A percentile compares a stretch with the other conserved stretches of the same genome.
Conservation (phyloP, 2,329 filamentous ascomycete species). For the Diaporthe longicolla region DNA sequence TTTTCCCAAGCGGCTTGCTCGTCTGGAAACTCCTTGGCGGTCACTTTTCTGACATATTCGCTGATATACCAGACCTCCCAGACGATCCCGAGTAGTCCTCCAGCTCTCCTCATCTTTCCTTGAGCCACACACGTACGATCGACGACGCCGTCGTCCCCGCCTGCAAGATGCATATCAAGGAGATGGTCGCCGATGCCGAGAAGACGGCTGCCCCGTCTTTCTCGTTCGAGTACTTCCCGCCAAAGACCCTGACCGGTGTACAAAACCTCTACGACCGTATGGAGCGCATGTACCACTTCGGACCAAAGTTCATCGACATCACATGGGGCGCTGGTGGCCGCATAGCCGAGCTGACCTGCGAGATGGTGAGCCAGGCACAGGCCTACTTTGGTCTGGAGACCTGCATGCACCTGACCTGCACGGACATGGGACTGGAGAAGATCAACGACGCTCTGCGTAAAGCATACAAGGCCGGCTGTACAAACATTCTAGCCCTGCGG, state of each 20-base stretch:
- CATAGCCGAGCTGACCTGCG: constrained; percentile 91
- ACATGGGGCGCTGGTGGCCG: constrained; percentile 98
- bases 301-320: constrained; percentile 96
- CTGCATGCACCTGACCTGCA: constrained; percentile 99
- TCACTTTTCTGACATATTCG: constrained; percentile 7
- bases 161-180: constrained; percentile 90
- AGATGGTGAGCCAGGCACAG: constrained; percentile 98
- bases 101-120: not conserved
- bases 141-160: constrained; percentile 22
- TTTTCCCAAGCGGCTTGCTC: constrained; percentile 1
- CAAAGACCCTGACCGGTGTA: constrained; percentile 96
- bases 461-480: constrained; percentile 95
- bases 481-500: constrained; percentile 93
- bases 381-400: constrained; percentile 96
- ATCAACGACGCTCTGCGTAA: constrained; percentile 89
- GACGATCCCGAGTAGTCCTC: not conserved
- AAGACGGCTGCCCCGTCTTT: constrained; percentile 86
- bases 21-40: constrained; percentile 22
- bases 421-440: constrained; percentile 94
- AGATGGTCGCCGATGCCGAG: constrained; percentile 89
- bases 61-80: constrained; percentile 30
- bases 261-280: constrained; percentile 99
- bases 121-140: not conserved
- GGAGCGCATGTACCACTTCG: constrained; percentile 97
- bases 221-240: constrained; percentile 99